phyloP scores from a whole-genome alignment of 257 asterid genomes.

The Thymus quinquecostatus region DNA sequence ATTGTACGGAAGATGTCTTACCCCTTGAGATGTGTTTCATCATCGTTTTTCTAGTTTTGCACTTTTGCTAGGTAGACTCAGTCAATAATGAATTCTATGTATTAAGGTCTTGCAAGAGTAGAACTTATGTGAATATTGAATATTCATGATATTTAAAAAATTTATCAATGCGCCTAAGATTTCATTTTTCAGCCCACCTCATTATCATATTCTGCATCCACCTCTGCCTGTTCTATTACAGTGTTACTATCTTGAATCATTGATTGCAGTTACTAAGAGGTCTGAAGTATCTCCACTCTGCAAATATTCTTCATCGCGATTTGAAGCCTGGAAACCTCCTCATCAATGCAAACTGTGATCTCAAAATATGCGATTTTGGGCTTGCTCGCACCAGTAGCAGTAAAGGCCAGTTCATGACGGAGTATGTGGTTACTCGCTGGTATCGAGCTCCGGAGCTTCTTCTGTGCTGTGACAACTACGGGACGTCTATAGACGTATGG shows the following conservation, averaged over 20 bases:
- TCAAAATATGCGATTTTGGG: constrained; percentile 66
- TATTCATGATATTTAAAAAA: too few relatives aligned
- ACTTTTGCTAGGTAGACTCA: too few relatives aligned
- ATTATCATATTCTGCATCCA: too few relatives aligned
- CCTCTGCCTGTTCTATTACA: too few relatives aligned
- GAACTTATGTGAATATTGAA: too few relatives aligned
- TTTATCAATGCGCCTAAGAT: too few relatives aligned
- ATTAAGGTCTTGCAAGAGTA: too few relatives aligned
- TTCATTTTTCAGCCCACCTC: too few relatives aligned
- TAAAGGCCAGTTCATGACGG: constrained; percentile 68
- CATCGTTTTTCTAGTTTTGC: too few relatives aligned
- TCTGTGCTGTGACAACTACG: constrained; percentile 66
- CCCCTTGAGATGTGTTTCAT: too few relatives aligned
- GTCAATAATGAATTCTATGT: too few relatives aligned
- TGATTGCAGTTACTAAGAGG: constrained; percentile 62
- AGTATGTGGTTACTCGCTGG: constrained; percentile 71
- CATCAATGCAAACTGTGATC: constrained; percentile 61
- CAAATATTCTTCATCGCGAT: constrained; percentile 70
- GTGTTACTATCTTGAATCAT: not conserved
- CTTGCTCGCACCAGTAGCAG: constrained; percentile 61
- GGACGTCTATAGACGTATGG: constrained; percentile 69
- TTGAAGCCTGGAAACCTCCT: constrained; percentile 70
- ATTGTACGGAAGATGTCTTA: too few relatives aligned
- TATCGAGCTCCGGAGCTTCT: constrained; percentile 73
- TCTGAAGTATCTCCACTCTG: constrained; percentile 65